Conservation (phyloP, 139 green algal genomes). For the Volvox africanus region DNA sequence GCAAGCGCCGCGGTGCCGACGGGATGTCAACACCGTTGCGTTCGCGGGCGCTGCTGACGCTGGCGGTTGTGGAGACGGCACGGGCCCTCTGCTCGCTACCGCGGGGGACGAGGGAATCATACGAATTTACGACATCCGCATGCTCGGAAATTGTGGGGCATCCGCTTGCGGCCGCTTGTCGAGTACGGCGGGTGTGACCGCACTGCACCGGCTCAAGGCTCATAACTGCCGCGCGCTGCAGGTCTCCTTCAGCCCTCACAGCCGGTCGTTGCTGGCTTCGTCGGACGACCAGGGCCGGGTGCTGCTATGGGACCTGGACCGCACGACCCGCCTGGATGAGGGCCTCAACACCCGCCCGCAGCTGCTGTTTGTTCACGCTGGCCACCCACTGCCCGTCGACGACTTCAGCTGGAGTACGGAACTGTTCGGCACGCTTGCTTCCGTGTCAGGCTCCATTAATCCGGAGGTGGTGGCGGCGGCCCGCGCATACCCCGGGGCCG, state of each 20-base stretch:
- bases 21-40: constrained; percentile 31
- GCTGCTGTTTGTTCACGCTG: constrained; percentile 39
- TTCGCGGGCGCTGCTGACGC: not conserved
- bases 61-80: not conserved
- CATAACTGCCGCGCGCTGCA: constrained; percentile 14
- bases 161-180: too few species aligned
- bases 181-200: not conserved
- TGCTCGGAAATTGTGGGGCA: not conserved
- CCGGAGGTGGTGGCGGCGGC: not conserved
- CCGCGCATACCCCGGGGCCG: not conserved
- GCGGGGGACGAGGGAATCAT: constrained; percentile 33
- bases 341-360: not conserved
- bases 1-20: not conserved
- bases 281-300: constrained; percentile 37
- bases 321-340: not conserved
- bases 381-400: constrained; percentile 39
- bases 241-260: constrained; percentile 29
- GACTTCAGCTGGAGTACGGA: constrained; percentile 47
- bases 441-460: not conserved
- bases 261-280: not conserved
- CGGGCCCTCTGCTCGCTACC: not conserved
- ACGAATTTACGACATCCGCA: constrained; percentile 30
- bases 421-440: constrained; percentile 35
- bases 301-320: constrained; percentile 45
- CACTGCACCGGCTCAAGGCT: constrained; percentile 19